These are phyloP conservation scores for Xylaria polymorpha DNA, from an alignment of 2,329 filamentous ascomycete species.

Conservation along the genomic window DNA sequence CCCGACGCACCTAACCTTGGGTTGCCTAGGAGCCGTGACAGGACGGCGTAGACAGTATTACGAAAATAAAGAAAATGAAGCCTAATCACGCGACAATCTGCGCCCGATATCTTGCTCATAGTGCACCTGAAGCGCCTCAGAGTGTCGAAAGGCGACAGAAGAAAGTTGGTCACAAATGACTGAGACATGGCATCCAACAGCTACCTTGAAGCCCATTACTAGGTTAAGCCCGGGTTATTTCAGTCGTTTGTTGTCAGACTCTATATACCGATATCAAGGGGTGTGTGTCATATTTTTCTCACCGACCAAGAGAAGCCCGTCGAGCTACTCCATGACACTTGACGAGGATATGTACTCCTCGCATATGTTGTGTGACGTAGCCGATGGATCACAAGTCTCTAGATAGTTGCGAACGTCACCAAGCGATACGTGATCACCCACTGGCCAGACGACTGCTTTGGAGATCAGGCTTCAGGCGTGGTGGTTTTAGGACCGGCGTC, in stretches of 20 bases:
- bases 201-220: background rate
- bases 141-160: background rate
- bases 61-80: background rate
- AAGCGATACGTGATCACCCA: slow-evolving; percentile 1
- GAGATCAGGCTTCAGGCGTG: background rate
- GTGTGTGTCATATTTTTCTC: background rate
- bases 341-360: background rate
- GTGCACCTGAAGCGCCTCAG: no score
- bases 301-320: background rate
- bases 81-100: background rate
- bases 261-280: background rate
- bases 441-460: background rate
- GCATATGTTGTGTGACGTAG: slow-evolving; percentile 14
- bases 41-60: background rate
- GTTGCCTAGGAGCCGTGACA: background rate
- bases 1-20: background rate
- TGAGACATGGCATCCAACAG: background rate
- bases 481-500: background rate
- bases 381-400: background rate
- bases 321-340: background rate
- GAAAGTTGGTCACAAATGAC: background rate
- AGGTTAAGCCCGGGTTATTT: background rate
- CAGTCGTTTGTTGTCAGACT: background rate
- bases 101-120: background rate
- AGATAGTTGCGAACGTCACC: slow-evolving; percentile 1